Evolutionary conservation across 2,329 filamentous ascomycete genomes (phyloP), one percentile per base, ranked within the genome.

Genomic region (Thermomyces lanuginosus): DNA sequence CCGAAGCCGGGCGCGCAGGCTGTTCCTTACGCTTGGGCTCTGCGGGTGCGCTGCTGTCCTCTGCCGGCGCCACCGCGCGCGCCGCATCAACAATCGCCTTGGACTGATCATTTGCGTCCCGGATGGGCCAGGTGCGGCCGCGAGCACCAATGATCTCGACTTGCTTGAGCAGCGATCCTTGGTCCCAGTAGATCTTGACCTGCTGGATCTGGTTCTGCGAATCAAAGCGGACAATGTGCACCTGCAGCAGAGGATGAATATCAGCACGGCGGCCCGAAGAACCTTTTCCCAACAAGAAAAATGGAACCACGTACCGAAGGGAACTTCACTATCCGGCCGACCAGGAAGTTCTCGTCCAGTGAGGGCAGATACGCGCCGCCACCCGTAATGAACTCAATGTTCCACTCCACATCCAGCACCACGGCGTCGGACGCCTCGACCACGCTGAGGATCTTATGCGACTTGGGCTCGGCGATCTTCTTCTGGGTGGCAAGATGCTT

Each of bases 121-220:
- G 72, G 47, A 98, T 91, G 29, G 89, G 89, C 89, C 89, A 98
- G 56, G 89, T 92, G 51, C 77, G 79, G 30, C 80, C 81, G 28
- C 77, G 76, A 48, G 75, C 76, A 44, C 89, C 86, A 53, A 98
- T 95, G 30, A 93, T 74, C 36, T 93, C 84, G 37, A 93, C 68
- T 53, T 92, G 77, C 60, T 89, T 95, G 39, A 98, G 69, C 21
- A 98, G 69, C 28, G 82, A 77, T 34, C 75, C 84, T 55, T 98
- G 89, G 51, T 98, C 89, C 89, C 89, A 98, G 51, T 77, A 81
- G 40, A 86, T 71, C 41, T 86, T 79, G 37, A 95, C 79, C 51
- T 89, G 81, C 33, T 67, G 53, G 48, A 98, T 93, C 58, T 81
- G 83, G 49, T 72, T 69, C 24, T 76, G 55, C 38, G 55, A 49